phyloP scores from a whole-genome alignment of 257 asterid genomes.

The Ajuga chamaepitys region DNA sequence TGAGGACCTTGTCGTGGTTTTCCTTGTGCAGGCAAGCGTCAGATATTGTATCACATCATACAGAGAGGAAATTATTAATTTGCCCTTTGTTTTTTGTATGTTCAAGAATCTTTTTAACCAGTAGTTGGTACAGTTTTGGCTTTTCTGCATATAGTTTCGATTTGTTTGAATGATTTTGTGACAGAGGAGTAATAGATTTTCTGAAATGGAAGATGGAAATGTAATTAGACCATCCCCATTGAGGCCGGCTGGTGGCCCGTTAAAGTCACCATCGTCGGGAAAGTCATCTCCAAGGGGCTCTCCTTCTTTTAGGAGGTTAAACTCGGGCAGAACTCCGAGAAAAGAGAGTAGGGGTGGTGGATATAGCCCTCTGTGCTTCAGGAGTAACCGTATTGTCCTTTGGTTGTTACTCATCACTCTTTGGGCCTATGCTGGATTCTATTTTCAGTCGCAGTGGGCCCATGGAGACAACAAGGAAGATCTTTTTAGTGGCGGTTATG shows the following conservation, averaged over 20 bases:
- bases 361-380: constrained; percentile 39
- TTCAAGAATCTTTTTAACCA: background rate
- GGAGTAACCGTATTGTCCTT: constrained; percentile 74
- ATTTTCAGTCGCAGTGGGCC: constrained; percentile 93
- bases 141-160: background rate
- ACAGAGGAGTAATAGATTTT: constrained; percentile 10
- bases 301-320: constrained; percentile 64
- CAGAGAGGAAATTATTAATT: background rate
- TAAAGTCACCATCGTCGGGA: constrained; percentile 66
- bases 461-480: constrained; percentile 95
- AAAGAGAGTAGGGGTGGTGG: constrained; percentile 42
- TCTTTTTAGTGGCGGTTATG: constrained; percentile 83
- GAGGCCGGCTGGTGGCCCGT: constrained; percentile 40
- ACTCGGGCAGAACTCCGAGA: constrained; percentile 60
- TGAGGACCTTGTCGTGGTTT: background rate
- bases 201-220: constrained; percentile 74
- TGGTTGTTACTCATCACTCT: constrained; percentile 96
- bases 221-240: constrained; percentile 49
- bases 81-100: constrained; percentile 4
- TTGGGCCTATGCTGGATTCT: constrained; percentile 94
- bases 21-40: constrained; percentile 16
- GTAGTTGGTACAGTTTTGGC: constrained; percentile 2
- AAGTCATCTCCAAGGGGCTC: constrained; percentile 79
- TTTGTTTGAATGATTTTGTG: constrained; percentile 19
- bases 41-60: constrained; percentile 1